phyloP scores from a whole-genome alignment of 148 eudicot species.

The Vaccinium vitisidaea region DNA sequence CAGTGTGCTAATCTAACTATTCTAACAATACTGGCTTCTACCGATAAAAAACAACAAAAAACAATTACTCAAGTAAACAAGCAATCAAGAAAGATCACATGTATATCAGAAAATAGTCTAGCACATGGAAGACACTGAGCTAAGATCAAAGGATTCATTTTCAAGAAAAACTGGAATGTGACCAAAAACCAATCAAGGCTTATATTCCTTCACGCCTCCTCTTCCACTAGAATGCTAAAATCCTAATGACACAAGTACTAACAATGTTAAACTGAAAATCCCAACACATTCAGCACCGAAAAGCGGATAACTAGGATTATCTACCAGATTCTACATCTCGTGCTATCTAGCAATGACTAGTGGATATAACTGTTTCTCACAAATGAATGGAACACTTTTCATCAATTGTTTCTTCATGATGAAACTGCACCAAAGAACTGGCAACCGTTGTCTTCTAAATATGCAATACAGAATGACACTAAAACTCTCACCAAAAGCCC shows the following conservation, averaged over 20 bases:
- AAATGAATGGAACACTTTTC: neutral
- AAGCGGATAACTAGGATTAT: neutral
- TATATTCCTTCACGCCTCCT: neutral
- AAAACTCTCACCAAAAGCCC: neutral
- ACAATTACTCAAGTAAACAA: too few species aligned
- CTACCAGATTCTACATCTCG: neutral
- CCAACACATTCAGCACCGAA: neutral
- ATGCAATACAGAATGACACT: slow-evolving; percentile 3
- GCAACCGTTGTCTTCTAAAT: neutral
- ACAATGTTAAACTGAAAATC: neutral
- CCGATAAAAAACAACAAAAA: too few species aligned
- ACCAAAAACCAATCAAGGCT: neutral
- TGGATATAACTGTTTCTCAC: neutral
- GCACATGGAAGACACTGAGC: neutral
- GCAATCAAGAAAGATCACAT: too few species aligned
- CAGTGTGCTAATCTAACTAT: too few species aligned
- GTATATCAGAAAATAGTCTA: neutral
- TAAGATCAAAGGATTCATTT: neutral
- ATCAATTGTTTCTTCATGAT: neutral
- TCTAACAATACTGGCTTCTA: too few species aligned
- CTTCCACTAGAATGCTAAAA: neutral
- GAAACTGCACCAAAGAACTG: neutral
- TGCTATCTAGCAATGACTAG: neutral
- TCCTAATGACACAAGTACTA: neutral
- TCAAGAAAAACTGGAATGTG: neutral